These are phyloP conservation scores for Arabis hirsuta DNA, from an alignment of 345 rosid genomes.

Conservation along the genomic window DNA sequence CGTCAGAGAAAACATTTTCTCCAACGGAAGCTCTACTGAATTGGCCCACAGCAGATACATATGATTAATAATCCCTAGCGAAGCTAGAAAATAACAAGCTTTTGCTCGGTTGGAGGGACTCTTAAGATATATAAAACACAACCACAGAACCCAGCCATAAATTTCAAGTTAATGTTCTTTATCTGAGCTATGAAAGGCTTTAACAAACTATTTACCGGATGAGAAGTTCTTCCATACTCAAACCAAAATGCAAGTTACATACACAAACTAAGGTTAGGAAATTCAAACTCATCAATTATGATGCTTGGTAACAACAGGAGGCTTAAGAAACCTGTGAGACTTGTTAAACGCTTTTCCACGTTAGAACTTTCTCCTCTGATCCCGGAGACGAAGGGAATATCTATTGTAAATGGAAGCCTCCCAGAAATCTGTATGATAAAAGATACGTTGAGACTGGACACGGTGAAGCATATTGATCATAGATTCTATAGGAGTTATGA, in stretches of 20 bases:
- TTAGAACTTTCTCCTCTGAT: slow-evolving; percentile 50
- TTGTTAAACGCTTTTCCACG: slow-evolving; percentile 67
- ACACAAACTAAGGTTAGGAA: slow-evolving; percentile 13
- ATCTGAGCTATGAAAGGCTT: slow-evolving; percentile 8
- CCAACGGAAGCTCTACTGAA: background rate
- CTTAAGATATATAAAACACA: background rate
- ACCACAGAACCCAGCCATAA: background rate
- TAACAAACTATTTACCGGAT: background rate
- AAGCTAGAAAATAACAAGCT: slow-evolving; percentile 6
- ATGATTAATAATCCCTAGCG: background rate
- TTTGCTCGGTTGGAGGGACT: slow-evolving; percentile 6
- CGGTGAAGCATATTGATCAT: slow-evolving; percentile 13
- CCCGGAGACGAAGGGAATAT: slow-evolving; percentile 82
- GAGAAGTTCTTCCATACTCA: slow-evolving; percentile 16
- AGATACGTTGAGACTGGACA: slow-evolving; percentile 28
- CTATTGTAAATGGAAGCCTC: slow-evolving; percentile 68
- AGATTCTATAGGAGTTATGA: slow-evolving; percentile 11
- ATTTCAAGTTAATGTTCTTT: background rate
- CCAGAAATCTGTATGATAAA: slow-evolving; percentile 68
- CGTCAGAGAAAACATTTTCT: slow-evolving; percentile 3
- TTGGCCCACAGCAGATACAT: background rate
- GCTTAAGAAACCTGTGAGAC: slow-evolving; percentile 67
- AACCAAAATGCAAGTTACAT: slow-evolving; percentile 22
- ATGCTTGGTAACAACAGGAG: slow-evolving; percentile 15
- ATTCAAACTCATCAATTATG: slow-evolving; percentile 19